Evolutionary conservation across 176 grass and related monocot genomes (phyloP).

Genomic region (Musa acuminata): DNA sequence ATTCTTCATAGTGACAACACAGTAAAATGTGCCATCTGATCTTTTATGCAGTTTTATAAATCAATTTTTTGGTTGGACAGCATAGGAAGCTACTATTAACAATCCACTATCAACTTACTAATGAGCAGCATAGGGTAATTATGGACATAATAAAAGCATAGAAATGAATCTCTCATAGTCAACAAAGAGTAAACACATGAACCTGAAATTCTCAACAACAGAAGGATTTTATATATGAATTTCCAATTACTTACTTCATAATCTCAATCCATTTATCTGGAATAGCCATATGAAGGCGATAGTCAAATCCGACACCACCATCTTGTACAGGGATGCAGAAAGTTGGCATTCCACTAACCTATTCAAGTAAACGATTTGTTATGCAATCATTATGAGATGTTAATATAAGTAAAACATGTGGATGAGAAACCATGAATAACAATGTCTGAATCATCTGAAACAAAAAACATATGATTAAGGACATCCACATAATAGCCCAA

Average conservation of each 20-base stretch:
- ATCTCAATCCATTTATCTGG: slow-evolving; percentile 94
- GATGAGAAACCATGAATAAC: not conserved
- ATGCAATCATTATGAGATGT: not conserved
- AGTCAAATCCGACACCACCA: slow-evolving; percentile 84
- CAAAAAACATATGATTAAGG: too few relatives aligned
- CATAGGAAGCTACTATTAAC: too few relatives aligned
- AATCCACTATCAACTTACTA: too few relatives aligned
- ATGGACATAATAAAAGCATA: too few relatives aligned
- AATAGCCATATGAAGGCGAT: slow-evolving; percentile 86
- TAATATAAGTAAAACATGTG: not conserved
- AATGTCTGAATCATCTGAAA: not conserved
- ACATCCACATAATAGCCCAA: too few relatives aligned
- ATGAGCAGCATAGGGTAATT: too few relatives aligned
- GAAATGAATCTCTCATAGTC: too few relatives aligned
- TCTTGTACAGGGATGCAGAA: slow-evolving; percentile 68
- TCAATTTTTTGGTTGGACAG: too few relatives aligned
- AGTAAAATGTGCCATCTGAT: too few relatives aligned
- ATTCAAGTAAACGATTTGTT: slow-evolving; percentile 8
- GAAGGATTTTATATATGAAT: not conserved
- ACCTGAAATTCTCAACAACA: not conserved
- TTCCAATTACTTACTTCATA: slow-evolving; percentile 45
- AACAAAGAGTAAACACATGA: not conserved
- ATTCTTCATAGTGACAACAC: too few relatives aligned
- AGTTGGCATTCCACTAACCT: slow-evolving; percentile 95
- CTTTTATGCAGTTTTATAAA: too few relatives aligned